phyloP scores from a whole-genome alignment of 371 early-diverging fungal species.

The Catenaria anguillulae region DNA sequence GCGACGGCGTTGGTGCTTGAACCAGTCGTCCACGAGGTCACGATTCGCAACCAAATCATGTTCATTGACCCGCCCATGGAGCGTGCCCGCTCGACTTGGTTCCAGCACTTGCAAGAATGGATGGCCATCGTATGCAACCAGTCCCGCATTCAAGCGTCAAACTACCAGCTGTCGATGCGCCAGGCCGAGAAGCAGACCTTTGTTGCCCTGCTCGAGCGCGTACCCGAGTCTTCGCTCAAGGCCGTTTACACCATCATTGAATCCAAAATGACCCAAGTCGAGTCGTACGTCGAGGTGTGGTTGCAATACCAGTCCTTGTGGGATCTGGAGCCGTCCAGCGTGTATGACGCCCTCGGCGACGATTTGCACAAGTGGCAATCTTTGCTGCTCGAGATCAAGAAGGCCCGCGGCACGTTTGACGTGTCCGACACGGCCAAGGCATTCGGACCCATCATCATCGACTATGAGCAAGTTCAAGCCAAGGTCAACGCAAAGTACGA shows the following conservation, averaged over 20 bases:
- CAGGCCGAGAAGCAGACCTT: constrained; percentile 41
- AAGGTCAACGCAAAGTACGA: constrained; percentile 97
- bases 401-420: constrained; percentile 87
- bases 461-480: constrained; percentile 93
- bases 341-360: constrained; percentile 73
- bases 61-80: constrained; percentile 91
- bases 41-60: constrained; percentile 87
- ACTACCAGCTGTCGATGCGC: constrained; percentile 62
- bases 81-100: constrained; percentile 78
- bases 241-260: constrained; percentile 77
- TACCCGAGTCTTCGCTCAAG: constrained; percentile 49
- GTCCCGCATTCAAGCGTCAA: constrained; percentile 70
- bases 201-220: constrained; percentile 51
- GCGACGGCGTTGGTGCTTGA: constrained; percentile 35
- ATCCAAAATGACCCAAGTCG: constrained; percentile 55
- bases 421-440: constrained; percentile 77
- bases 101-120: constrained; percentile 82
- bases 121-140: constrained; percentile 60
- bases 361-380: constrained; percentile 87
- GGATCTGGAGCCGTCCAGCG: constrained; percentile 80
- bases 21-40: constrained; percentile 59
- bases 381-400: constrained; percentile 82
- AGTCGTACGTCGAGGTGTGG: constrained; percentile 84
- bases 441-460: constrained; percentile 75
- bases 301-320: constrained; percentile 93